Conservation (phyloP, 2,329 filamentous ascomycete genomes). For the Trichoderma gracile region DNA sequence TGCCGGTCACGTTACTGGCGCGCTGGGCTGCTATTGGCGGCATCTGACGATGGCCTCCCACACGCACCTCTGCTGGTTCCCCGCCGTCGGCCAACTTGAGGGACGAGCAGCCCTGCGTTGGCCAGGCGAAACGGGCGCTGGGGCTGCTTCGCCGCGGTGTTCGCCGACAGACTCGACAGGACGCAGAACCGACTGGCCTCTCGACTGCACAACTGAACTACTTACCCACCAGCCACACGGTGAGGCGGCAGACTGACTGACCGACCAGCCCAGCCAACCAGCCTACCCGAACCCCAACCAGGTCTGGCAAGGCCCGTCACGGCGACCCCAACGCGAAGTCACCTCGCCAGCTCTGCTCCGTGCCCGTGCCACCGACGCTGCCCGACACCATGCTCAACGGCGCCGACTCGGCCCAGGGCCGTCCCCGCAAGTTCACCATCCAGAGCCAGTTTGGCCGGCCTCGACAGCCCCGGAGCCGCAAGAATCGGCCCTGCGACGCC, state of each 20-base stretch:
- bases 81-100: conserved; percentile 19
- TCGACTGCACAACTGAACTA: background rate
- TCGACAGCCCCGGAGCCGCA: conserved; percentile 46
- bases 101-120: too few species aligned
- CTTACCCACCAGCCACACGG: conserved; percentile 12
- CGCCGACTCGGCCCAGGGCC: conserved; percentile 16
- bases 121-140: background rate
- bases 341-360: background rate
- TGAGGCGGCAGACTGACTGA: background rate
- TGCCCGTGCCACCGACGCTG: background rate
- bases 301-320: background rate
- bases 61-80: background rate
- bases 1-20: conserved; percentile 14
- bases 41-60: background rate
- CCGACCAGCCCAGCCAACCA: conserved; percentile 15
- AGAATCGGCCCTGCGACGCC: conserved; percentile 49
- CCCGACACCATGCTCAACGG: conserved; percentile 16
- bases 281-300: too few species aligned
- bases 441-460: conserved; percentile 46
- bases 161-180: background rate
- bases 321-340: conserved; percentile 3
- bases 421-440: conserved; percentile 43
- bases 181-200: background rate
- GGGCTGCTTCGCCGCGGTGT: conserved; percentile 12
- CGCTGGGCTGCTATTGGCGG: background rate